phyloP scores from a whole-genome alignment of 192 early-diverging fungal species.

The Mortierella hygrophila region DNA sequence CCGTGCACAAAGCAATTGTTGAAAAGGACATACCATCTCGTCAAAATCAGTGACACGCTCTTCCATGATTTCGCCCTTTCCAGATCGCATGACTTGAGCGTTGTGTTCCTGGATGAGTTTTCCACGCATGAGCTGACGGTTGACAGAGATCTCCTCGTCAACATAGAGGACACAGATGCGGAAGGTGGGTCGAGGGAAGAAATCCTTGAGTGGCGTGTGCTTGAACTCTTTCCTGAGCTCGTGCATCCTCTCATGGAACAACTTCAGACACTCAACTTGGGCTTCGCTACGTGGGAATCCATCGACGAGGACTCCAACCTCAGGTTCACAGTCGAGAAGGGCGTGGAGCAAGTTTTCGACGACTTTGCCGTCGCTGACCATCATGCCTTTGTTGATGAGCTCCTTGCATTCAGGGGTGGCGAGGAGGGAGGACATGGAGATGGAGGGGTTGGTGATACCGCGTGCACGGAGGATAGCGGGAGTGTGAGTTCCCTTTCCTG shows the following conservation, averaged over 20 bases:
- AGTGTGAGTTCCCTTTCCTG: constrained; percentile 71
- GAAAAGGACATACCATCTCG: constrained; percentile 56
- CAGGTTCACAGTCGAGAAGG: constrained; percentile 63
- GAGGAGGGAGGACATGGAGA: constrained; percentile 66
- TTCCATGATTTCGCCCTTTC: constrained; percentile 66
- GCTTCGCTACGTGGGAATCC: constrained; percentile 71
- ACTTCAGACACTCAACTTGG: constrained; percentile 67
- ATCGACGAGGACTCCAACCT: constrained; percentile 67
- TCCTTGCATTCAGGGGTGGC: constrained; percentile 69
- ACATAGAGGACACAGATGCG: constrained; percentile 70
- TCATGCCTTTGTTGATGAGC: constrained; percentile 67
- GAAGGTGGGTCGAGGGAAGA: constrained; percentile 69
- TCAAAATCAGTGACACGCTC: constrained; percentile 70
- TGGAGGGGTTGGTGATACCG: constrained; percentile 70
- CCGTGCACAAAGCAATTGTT: neutral
- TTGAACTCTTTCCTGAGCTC: constrained; percentile 65
- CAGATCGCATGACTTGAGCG: constrained; percentile 59
- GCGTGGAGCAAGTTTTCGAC: constrained; percentile 65
- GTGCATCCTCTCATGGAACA: constrained; percentile 68
- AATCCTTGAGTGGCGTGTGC: constrained; percentile 62
- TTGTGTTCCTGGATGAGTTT: constrained; percentile 65
- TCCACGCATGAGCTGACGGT: constrained; percentile 63
- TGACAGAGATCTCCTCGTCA: constrained; percentile 68
- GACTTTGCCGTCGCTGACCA: constrained; percentile 69
- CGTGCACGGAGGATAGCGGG: constrained; percentile 66